Evolutionary conservation across 495 filamentous ascomycete genomes (phyloP), one percentile per base, ranked within the genome.

Genomic region (Penicillium paradoxum): DNA sequence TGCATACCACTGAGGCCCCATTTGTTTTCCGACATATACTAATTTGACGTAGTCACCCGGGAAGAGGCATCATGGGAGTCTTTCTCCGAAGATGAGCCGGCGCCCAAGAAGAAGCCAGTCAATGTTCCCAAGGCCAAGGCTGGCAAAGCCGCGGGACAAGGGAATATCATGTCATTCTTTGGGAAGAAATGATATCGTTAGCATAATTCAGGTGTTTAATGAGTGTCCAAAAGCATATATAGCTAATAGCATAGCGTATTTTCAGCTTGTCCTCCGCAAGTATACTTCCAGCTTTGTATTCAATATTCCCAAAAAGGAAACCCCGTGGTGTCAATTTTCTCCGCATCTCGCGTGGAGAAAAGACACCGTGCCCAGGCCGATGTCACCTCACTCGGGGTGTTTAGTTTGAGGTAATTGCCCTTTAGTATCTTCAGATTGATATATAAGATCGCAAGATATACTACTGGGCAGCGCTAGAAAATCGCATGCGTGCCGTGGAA

Each of bases 111-210:
- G 66, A 76, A 80, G 33, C 86, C 80, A 0, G 65, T 72, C 19
- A 71, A 66, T 57, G 71, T 75, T 7, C 57, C 73, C 56, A 66
- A 69, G 43, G 89, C 83, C 70, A 89, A 89, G 70, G 78, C 73
- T 5, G 71, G 65, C 13, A 88, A 86, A 58, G 65, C 78, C 8
- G 33, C 34, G 9, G 49, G 38, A 2, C 49, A 51, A 25, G 90
- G 92, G 9, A 96, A 81, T 68, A 96, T 97, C 63, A 95, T 89
- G 89, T 88, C 85, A 2, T 97, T 96, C 71, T 96, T 97, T 72
- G 79, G 76, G 10, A 97, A 96, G 75, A 95, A 92, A 64, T 87
- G 68, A 54, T 47, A 19, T 27, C 30, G 10, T 21, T 24, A 15
- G 8, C 14, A 11, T 27, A 15, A 32, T 32, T 32, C 27, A 22